Evolutionary conservation across 164 flowering plant genomes (phyloP).

Genomic region (Macadamia integrifolia): DNA sequence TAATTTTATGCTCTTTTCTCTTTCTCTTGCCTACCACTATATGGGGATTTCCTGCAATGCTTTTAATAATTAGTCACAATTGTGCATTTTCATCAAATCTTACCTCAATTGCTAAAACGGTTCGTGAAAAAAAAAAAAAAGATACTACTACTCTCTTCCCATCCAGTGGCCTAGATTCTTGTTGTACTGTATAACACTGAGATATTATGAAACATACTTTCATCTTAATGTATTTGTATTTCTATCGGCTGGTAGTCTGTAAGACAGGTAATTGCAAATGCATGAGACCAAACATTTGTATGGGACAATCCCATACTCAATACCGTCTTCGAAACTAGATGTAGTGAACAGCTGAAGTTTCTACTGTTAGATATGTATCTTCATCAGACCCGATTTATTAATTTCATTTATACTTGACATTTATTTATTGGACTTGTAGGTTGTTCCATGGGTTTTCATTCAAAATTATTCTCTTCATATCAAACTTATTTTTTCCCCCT

Average conservation of each 20-base stretch:
- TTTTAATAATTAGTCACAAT: no score
- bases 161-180: neutral
- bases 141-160: neutral
- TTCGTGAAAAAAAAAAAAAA: no score
- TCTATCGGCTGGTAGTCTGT: constrained; percentile 35
- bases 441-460: no score
- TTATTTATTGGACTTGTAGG: no score
- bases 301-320: constrained; percentile 13
- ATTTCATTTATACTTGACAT: no score
- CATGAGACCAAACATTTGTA: constrained; percentile 46
- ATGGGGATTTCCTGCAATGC: no score
- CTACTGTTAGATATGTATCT: neutral
- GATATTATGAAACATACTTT: neutral
- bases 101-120: no score
- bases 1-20: no score
- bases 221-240: neutral
- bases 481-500: neutral
- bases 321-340: constrained; percentile 9
- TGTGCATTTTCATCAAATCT: no score
- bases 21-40: no score
- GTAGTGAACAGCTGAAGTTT: constrained; percentile 10
- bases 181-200: neutral
- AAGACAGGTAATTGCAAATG: constrained; percentile 58
- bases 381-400: no score
- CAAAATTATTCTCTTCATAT: no score